Conservation (phyloP, 1,284 basidiomycete species). For the Ceratobasidium sp. region DNA sequence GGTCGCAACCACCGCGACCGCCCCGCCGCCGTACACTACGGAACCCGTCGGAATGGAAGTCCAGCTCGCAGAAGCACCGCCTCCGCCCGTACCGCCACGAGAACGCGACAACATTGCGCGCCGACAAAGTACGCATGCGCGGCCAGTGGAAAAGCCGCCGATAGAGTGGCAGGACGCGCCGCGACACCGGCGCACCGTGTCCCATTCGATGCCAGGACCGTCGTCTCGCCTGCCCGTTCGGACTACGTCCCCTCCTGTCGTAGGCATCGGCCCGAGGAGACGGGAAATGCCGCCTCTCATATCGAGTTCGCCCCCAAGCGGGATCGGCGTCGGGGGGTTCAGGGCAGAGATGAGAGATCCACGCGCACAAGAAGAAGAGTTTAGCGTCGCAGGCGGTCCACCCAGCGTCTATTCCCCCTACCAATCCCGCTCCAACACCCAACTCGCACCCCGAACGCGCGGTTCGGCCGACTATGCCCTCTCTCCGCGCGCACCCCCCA, state of each 20-base stretch:
- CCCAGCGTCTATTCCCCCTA: neutral
- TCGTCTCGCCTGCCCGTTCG: neutral
- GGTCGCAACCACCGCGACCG: conserved; percentile 9
- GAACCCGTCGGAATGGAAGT: conserved; percentile 18
- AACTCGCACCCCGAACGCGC: neutral
- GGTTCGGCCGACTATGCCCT: neutral
- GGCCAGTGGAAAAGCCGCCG: neutral
- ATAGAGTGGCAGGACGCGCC: neutral
- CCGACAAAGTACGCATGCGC: neutral
- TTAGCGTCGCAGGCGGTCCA: neutral
- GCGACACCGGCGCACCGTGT: conserved; percentile 9
- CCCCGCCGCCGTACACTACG: conserved; percentile 23
- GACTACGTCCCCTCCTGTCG: neutral
- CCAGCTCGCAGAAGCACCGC: conserved; percentile 34
- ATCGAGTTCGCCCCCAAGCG: neutral
- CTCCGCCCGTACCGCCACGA: conserved; percentile 28
- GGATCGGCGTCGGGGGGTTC: conserved; percentile 18
- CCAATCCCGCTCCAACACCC: neutral
- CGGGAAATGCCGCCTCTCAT: conserved; percentile 20
- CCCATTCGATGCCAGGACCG: conserved; percentile 9
- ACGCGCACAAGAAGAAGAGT: neutral
- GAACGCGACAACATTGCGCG: neutral
- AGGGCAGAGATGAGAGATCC: conserved; percentile 14
- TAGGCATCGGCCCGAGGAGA: no score
- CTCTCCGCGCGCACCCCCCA: conserved; percentile 18